phyloP scores from a whole-genome alignment of 495 filamentous ascomycete genomes.

The Tricharina praecox region DNA sequence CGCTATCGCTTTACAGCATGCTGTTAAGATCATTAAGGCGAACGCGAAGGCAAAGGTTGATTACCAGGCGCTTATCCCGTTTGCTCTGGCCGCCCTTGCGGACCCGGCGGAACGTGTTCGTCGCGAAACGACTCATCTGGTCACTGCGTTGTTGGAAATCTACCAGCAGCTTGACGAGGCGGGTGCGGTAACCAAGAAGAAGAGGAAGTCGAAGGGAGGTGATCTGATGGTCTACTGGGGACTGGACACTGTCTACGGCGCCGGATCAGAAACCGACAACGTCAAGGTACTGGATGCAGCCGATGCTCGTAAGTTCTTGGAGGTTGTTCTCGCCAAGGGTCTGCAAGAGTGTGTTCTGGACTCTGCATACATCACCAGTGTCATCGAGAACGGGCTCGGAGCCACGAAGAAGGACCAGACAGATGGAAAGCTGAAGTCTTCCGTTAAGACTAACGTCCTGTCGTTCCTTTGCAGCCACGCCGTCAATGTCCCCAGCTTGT shows the following conservation, averaged over 20 bases:
- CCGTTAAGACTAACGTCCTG: conserved; percentile 45
- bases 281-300: conserved; percentile 43
- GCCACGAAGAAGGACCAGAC: conserved; percentile 16
- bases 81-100: conserved; percentile 51
- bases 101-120: conserved; percentile 61
- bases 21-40: conserved; percentile 37
- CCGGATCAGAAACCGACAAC: conserved; percentile 32
- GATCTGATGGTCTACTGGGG: conserved; percentile 32
- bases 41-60: conserved; percentile 38
- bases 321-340: conserved; percentile 45
- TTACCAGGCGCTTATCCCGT: conserved; percentile 62
- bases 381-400: conserved; percentile 38
- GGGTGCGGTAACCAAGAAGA: conserved; percentile 27
- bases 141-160: conserved; percentile 31
- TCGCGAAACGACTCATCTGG: conserved; percentile 49
- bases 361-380: conserved; percentile 40
- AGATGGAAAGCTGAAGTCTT: conserved; percentile 40
- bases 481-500: conserved; percentile 44
- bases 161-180: conserved; percentile 24
- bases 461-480: conserved; percentile 61
- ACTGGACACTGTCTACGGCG: conserved; percentile 40
- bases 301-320: conserved; percentile 42
- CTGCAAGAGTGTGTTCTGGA: conserved; percentile 76
- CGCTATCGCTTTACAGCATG: conserved; percentile 46
- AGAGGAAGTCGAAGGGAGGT: conserved; percentile 23